Evolutionary conservation across 164 flowering plant genomes (phyloP).

Genomic region (Umbilicus rupestris): DNA sequence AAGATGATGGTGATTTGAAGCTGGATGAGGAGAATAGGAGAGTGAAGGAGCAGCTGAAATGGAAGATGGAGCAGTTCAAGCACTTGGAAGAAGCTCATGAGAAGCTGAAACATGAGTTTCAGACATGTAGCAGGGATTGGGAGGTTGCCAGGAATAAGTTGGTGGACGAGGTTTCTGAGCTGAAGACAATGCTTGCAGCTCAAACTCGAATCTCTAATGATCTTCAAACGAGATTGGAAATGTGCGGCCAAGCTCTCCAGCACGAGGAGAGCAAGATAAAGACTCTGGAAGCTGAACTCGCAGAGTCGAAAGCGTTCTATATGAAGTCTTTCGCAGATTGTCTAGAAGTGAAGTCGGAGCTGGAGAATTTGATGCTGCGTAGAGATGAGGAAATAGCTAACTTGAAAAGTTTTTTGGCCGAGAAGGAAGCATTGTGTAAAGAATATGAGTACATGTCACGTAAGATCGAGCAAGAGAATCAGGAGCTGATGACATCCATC

Average conservation of each 20-base stretch:
- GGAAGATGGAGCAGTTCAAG: slow-evolving; percentile 63
- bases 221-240: slow-evolving; percentile 29
- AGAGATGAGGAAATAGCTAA: slow-evolving; percentile 44
- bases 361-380: slow-evolving; percentile 24
- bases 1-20: slow-evolving; percentile 25
- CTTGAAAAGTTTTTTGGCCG: slow-evolving; percentile 34
- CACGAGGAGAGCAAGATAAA: slow-evolving; percentile 55
- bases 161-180: slow-evolving; percentile 31
- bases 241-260: slow-evolving; percentile 53
- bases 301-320: slow-evolving; percentile 27
- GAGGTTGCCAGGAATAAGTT: slow-evolving; percentile 31
- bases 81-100: slow-evolving; percentile 61
- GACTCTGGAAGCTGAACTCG: slow-evolving; percentile 35
- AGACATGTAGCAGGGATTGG: slow-evolving; percentile 38
- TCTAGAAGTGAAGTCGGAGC: slow-evolving; percentile 31
- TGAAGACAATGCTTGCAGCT: slow-evolving; percentile 38
- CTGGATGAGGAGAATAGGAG: slow-evolving; percentile 38
- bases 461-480: slow-evolving; percentile 39
- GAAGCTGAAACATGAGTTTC: slow-evolving; percentile 33
- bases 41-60: slow-evolving; percentile 43
- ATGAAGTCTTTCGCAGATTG: slow-evolving; percentile 32
- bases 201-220: slow-evolving; percentile 32
- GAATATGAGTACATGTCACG: slow-evolving; percentile 37
- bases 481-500: slow-evolving; percentile 23
- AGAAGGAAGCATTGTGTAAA: slow-evolving; percentile 30